Percentiles rank a stretch among this genome's conserved stretches.
Conservation (phyloP, 1,284 basidiomycete genomes). For the Cryptococcus sp. region DNA sequence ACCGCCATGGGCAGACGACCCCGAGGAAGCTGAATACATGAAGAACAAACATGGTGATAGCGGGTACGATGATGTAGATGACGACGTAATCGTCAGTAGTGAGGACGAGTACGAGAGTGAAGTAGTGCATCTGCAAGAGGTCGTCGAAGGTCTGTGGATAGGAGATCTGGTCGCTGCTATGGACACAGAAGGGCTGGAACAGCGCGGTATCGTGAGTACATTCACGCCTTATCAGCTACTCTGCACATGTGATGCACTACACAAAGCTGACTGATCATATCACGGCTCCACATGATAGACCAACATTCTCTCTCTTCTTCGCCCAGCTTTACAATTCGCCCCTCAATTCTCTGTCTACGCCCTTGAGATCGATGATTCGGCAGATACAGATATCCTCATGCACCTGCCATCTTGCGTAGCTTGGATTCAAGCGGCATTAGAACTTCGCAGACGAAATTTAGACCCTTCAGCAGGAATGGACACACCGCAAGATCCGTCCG, state of each 20-base stretch:
- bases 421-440: conserved; percentile 74
- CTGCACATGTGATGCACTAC: background rate
- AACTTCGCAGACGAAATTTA: conserved; percentile 10
- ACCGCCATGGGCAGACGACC: conserved; percentile 29
- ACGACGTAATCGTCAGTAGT: conserved; percentile 18
- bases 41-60: conserved; percentile 5
- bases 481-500: background rate
- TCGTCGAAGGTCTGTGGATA: conserved; percentile 51
- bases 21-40: conserved; percentile 36
- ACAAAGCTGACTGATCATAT: background rate
- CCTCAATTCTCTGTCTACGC: conserved; percentile 38
- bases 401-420: conserved; percentile 74
- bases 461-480: conserved; percentile 1
- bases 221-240: background rate
- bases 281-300: conserved; percentile 25
- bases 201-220: conserved; percentile 45
- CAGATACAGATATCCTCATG: conserved; percentile 64
- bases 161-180: conserved; percentile 52
- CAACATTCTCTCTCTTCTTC: conserved; percentile 48
- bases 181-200: conserved; percentile 41
- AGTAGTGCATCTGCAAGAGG: conserved; percentile 46
- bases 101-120: conserved; percentile 25
- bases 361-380: conserved; percentile 52
- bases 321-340: conserved; percentile 38
- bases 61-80: conserved; percentile 16